Base-by-base conservation (phyloP, 768 basidiomycete species). In the Dendrothele bispora region DNA sequence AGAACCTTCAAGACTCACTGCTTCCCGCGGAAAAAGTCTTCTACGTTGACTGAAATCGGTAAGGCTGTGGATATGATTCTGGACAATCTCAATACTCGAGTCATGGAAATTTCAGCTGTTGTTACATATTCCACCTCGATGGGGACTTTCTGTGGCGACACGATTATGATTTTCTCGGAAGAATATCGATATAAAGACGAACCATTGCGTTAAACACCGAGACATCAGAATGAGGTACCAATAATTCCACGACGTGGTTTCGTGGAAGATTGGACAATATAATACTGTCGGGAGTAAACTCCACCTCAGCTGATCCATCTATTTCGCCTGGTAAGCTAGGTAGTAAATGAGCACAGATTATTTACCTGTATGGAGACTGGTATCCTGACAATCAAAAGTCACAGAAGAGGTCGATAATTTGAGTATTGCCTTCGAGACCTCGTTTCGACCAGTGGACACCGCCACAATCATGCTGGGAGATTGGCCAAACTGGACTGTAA, bases 1-100 rank as follows among this genome's bases (percentile, higher is more conserved):
- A 37, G 28, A 39, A 32, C 43, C 20, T 6, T 4, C 11, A n/a
- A 30, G 27, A 46, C 75, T 36, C 29, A 93, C 95, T 83, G 84
- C 47, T 81, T 73, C 22, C 87, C 86, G 18, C 95, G 83, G 73
- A 98, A 98, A 66, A 92, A 95, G 62, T 99, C 97, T 66, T 98
- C 90, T 0, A 98, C 95, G 49, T 95, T 97, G 49, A 98, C 89
- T 3, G 88, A 82, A 36, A 99, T 73, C 1, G 95, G 95, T 3
- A 98, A 72, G 0, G 86, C 77, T 6, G 86, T 83, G 12, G 78
- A 73, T 4, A 95, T 71, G 2, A 74, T 64, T 48, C 79, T 76
- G 11, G 78, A 74, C 25, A 80, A 71, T 30, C 69, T 72, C 22
- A 91, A 63, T 5, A 64, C 77, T 29, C 92, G 78, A 14, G 65